A percentile compares a stretch with the other conserved stretches of the same genome.
phyloP scores from a whole-genome alignment of 257 asterid species.

The Avicennia marina region DNA sequence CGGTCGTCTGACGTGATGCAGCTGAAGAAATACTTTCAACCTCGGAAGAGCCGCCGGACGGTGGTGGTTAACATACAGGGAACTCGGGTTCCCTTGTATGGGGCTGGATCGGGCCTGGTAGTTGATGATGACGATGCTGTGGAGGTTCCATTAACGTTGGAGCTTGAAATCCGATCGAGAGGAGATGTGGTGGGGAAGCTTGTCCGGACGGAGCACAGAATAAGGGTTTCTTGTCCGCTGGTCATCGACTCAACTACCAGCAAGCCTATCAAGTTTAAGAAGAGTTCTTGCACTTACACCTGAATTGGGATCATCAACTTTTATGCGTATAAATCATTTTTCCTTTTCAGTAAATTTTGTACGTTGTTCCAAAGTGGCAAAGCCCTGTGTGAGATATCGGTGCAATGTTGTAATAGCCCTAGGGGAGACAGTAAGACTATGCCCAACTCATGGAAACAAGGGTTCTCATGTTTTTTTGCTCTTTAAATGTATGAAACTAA shows the following conservation, averaged over 20 bases:
- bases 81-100: slow-evolving; percentile 69
- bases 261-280: slow-evolving; percentile 57
- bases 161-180: slow-evolving; percentile 47
- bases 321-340: too few species aligned
- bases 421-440: too few species aligned
- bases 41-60: slow-evolving; percentile 57
- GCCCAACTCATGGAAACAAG: too few species aligned
- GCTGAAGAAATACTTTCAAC: slow-evolving; percentile 71
- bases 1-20: slow-evolving; percentile 23
- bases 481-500: too few species aligned
- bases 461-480: too few species aligned
- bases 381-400: too few species aligned
- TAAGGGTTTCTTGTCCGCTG: slow-evolving; percentile 55
- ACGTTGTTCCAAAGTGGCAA: too few species aligned
- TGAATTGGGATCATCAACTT: too few species aligned
- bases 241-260: slow-evolving; percentile 53
- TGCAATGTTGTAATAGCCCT: too few species aligned
- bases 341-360: too few species aligned
- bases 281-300: slow-evolving; percentile 58
- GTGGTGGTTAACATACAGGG: slow-evolving; percentile 65
- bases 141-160: slow-evolving; percentile 55
- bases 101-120: slow-evolving; percentile 69
- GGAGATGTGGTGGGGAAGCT: slow-evolving; percentile 89
- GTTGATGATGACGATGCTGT: slow-evolving; percentile 29
- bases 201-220: slow-evolving; percentile 56